Conservation (phyloP, 176 grass and related monocot genomes). For the sorghum (Sorghum bicolor) region DNA sequence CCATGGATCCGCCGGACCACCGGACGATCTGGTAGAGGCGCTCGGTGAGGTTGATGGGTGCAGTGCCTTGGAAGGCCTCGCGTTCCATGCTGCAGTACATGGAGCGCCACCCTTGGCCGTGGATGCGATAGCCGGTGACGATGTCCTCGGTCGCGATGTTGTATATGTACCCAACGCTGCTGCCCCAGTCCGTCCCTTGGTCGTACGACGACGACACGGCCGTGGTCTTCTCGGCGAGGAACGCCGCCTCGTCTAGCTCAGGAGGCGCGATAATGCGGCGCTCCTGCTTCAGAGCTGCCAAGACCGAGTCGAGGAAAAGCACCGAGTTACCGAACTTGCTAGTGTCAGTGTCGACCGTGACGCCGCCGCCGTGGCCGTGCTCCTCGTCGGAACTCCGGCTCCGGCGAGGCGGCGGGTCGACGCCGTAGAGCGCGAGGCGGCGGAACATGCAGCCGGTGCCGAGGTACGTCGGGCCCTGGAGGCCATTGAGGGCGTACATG, state of each 20-base stretch:
- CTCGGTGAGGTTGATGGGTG: conserved; percentile 39
- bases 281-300: background rate
- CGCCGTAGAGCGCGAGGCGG: conserved; percentile 27
- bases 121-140: conserved; percentile 32
- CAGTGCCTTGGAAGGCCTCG: conserved; percentile 20
- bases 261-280: background rate
- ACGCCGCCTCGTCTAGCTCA: background rate
- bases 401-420: background rate
- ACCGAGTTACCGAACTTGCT: conserved; percentile 20
- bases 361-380: too few relatives aligned
- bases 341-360: background rate
- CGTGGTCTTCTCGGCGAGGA: background rate
- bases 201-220: conserved; percentile 24
- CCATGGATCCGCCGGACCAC: conserved; percentile 31
- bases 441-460: conserved; percentile 47
- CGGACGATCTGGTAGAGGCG: conserved; percentile 38
- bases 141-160: conserved; percentile 39
- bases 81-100: conserved; percentile 15
- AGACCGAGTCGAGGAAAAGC: background rate
- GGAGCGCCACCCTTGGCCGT: conserved; percentile 38
- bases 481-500: conserved; percentile 79
- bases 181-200: conserved; percentile 1
- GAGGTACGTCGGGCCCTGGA: conserved; percentile 36
- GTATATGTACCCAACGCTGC: conserved; percentile 28
- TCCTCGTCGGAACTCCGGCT: background rate